phyloP scores from a whole-genome alignment of 768 basidiomycete species.

The Podaxis pistillaris region DNA sequence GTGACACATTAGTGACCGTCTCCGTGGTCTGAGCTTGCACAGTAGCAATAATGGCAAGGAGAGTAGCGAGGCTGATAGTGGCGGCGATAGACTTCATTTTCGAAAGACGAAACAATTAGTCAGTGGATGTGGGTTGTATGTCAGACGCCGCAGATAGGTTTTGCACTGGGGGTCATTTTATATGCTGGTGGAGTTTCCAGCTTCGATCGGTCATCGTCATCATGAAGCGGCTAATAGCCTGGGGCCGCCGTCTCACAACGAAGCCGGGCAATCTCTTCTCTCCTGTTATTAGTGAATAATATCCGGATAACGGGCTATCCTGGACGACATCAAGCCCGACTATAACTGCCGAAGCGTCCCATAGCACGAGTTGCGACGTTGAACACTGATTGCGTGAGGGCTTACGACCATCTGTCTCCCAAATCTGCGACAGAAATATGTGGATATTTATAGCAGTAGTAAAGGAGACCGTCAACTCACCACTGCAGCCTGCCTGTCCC shows the following conservation, averaged over 20 bases:
- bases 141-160: neutral
- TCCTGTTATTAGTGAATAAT: no score
- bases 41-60: neutral
- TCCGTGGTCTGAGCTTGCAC: neutral
- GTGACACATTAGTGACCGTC: neutral
- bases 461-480: no score
- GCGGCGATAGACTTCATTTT: neutral
- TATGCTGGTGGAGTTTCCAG: neutral
- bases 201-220: neutral
- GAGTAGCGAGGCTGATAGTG: neutral
- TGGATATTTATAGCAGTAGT: no score
- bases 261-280: no score
- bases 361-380: no score
- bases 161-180: neutral
- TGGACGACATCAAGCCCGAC: no score
- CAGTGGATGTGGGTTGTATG: neutral
- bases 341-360: no score
- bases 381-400: no score
- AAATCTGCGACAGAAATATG: no score
- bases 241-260: neutral
- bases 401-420: no score
- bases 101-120: neutral
- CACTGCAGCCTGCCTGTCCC: no score
- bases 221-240: neutral
- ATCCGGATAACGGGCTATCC: no score